A percentile compares a stretch with the other conserved stretches of the same genome.
These are phyloP conservation scores for Globisporangium mamillatum DNA, from an alignment of 352 stramenopile species.

Conservation along the genomic window DNA sequence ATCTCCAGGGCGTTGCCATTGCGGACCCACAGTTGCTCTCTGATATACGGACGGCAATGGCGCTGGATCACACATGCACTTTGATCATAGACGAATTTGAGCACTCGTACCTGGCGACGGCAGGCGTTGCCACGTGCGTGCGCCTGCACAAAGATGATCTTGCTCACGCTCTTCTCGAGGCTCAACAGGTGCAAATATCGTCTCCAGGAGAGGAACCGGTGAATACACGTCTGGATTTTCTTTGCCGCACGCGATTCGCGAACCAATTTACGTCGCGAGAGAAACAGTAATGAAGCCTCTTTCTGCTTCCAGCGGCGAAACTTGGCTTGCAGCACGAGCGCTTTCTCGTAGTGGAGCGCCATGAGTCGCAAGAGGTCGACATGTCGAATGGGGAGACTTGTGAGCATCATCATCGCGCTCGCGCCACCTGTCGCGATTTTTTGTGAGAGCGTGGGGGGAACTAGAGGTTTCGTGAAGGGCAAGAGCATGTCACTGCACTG, in stretches of 20 bases:
- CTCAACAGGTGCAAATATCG: slow-evolving; percentile 40
- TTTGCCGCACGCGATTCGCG: slow-evolving; percentile 40
- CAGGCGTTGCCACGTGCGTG: slow-evolving; percentile 38
- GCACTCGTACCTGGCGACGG: slow-evolving; percentile 28
- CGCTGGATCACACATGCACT: slow-evolving; percentile 47
- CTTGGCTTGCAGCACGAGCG: slow-evolving; percentile 35
- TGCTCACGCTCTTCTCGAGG: slow-evolving; percentile 32
- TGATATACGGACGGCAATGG: slow-evolving; percentile 32
- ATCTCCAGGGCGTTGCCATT: slow-evolving; percentile 34
- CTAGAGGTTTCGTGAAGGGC: slow-evolving; percentile 38
- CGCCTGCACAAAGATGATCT: slow-evolving; percentile 46
- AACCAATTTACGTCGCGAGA: slow-evolving; percentile 35
- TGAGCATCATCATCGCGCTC: slow-evolving; percentile 28
- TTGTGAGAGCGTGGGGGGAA: slow-evolving; percentile 31
- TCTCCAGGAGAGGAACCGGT: slow-evolving; percentile 47
- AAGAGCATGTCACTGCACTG: slow-evolving; percentile 30
- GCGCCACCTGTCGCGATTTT: slow-evolving; percentile 38
- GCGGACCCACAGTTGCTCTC: slow-evolving; percentile 24
- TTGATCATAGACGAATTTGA: slow-evolving; percentile 22
- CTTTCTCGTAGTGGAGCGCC: slow-evolving; percentile 33
- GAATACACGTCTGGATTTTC: slow-evolving; percentile 49
- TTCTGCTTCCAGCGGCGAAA: slow-evolving; percentile 49
- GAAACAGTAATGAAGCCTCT: slow-evolving; percentile 32
- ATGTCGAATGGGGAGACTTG: slow-evolving; percentile 30
- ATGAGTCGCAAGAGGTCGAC: slow-evolving; percentile 33